These are phyloP conservation scores for Draba incana DNA, from an alignment of 345 rosid genomes.

Conservation along the genomic window DNA sequence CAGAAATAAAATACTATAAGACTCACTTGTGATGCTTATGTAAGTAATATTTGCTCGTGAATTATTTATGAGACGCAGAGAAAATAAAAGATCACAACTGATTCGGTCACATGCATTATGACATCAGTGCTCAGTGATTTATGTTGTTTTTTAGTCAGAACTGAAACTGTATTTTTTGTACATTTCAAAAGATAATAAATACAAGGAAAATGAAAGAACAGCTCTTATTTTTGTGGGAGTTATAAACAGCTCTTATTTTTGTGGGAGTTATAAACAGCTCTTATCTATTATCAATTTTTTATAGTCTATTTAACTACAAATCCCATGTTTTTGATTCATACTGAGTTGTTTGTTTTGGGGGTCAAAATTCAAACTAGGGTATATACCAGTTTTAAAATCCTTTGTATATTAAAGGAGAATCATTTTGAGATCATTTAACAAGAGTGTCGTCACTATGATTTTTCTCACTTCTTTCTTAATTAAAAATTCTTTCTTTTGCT, in stretches of 20 bases:
- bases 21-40: slow-evolving; percentile 21
- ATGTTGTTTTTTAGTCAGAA: slow-evolving; percentile 38
- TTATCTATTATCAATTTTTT: slow-evolving; percentile 17
- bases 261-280: slow-evolving; percentile 24
- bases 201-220: slow-evolving; percentile 25
- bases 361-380: no score
- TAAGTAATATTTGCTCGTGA: slow-evolving; percentile 39
- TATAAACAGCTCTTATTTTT: slow-evolving; percentile 31
- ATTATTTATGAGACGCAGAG: slow-evolving; percentile 20
- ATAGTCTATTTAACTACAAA: background rate
- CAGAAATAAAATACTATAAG: background rate
- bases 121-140: slow-evolving; percentile 34
- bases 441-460: no score
- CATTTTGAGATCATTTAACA: no score
- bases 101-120: slow-evolving; percentile 41
- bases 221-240: slow-evolving; percentile 9
- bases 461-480: no score
- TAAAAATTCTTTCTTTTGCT: no score
- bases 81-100: slow-evolving; percentile 32
- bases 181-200: slow-evolving; percentile 26
- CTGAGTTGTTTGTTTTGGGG: background rate
- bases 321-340: background rate
- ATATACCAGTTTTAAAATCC: background rate
- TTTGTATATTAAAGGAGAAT: background rate
- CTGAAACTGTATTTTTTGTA: slow-evolving; percentile 26